These are phyloP conservation scores for Geoglossum cookeanum DNA, from an alignment of 2,329 filamentous ascomycete genomes.

Conservation along the genomic window DNA sequence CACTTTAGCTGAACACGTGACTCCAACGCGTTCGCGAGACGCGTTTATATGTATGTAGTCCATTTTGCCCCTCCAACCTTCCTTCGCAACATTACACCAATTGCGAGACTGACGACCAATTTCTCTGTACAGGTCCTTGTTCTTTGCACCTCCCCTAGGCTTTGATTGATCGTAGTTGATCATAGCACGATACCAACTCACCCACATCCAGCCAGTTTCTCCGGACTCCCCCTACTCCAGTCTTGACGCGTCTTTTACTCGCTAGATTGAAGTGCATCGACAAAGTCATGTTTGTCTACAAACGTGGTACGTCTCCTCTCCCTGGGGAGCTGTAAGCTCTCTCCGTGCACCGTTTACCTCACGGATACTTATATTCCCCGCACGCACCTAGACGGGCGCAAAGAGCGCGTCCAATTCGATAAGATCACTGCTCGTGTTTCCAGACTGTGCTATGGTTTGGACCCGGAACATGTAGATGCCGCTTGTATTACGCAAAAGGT, in stretches of 20 bases:
- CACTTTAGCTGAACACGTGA: too few relatives aligned
- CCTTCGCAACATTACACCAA: background rate
- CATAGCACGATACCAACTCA: background rate
- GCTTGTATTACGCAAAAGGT: conserved; percentile 98
- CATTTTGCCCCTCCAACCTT: background rate
- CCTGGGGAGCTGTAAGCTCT: background rate
- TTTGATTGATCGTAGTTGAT: background rate
- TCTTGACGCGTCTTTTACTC: background rate
- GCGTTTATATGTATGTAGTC: background rate
- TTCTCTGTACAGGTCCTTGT: background rate
- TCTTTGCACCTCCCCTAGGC: too few relatives aligned
- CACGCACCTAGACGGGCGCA: conserved; percentile 63
- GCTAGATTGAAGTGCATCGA: background rate
- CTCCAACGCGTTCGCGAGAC: background rate
- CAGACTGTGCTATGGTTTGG: conserved; percentile 89
- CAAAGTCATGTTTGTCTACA: conserved; percentile 38
- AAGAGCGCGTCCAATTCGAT: conserved; percentile 99
- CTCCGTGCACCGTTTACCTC: background rate
- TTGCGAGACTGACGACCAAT: background rate
- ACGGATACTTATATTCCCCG: conserved; percentile 9
- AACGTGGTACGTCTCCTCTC: conserved; percentile 31
- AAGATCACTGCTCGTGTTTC: conserved; percentile 99
- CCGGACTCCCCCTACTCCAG: background rate
- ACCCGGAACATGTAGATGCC: conserved; percentile 87
- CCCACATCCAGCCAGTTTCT: background rate